Base-by-base conservation (phyloP, 768 basidiomycete species). In the Punctularia strigosozonata region DNA sequence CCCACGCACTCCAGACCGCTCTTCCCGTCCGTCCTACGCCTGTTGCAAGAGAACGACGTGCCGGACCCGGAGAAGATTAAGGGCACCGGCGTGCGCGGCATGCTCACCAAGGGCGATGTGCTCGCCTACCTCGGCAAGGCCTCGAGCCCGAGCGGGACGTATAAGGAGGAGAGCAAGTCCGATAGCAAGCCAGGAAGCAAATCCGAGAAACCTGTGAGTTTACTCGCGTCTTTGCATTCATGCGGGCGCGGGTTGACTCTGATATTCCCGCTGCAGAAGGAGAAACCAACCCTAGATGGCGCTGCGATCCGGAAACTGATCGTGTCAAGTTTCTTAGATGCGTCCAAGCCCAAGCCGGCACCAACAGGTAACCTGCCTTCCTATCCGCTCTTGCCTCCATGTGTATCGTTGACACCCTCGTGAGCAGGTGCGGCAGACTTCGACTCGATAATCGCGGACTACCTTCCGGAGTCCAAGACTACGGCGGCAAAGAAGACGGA, bases 31-130 rank as follows among this genome's bases (percentile, higher is more conserved):
- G 94, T 98, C 2, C 60, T 77, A 31, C 82, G 92, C 40, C 68
- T 91, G 36, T 68, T 94, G 13, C 58, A 73, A n/a, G 70, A 84
- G 43, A 58, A 85, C 50, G 50, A 56, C 36, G 63, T 90, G 45
- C 50, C 63, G 4, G 68, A 80, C 44, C 61, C 73, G 18, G 72
- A 74, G 37, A 64, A 66, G 40, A 84, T 99, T 55, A 81, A 80
- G 45, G 91, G 85, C 5, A 94, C 90, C 2, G 94, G 94, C 36
- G 67, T 86, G 38, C 72, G 85, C 25, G 94, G 95, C 12, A 92
- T 91, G 82, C 58, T 98, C 43, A 98, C 92, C 35, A 97, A 97
- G 58, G 95, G 95, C 8, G 94, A 99, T 53, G 80, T 98, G 1
- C 69, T 99, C 21, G 64, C 87, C 3, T 79, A 76, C 59, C 66